Evolutionary conservation across 179 eudicot species (phyloP), one percentile per base, ranked within the genome.

Genomic region (Dionaea muscipula): DNA sequence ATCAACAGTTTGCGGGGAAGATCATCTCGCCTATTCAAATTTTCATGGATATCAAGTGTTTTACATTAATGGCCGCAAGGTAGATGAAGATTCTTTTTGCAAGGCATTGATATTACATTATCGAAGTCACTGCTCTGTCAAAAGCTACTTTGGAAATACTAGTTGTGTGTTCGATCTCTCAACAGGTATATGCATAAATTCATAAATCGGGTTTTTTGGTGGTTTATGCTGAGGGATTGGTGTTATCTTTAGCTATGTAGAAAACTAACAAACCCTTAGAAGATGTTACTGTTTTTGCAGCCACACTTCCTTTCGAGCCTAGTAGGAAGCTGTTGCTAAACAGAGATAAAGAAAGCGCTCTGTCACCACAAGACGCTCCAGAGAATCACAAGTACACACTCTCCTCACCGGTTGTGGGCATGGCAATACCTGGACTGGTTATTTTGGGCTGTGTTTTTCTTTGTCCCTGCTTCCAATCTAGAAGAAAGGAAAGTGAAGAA

Each of bases 381-480:
- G 57, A 40, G 11, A 47, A 68, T 53, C 40, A 69, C 26, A 62
- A 57, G 20, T 63, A 67, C 55, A 22, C 58, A 27, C 66, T 68
- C 65, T 60, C 60, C 19, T 40, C 83, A 41, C 80, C 72, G 66
- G 33, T 73, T 33, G 59, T 80, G 62, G 82, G 74, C 49, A 61
- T 91, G 74, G 86, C 84, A 49, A 70, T 39, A 38, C 84, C 95
- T 2, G 95, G 78, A 62, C 50, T 80, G 52, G 68, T 86, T 4
- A 3, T 80, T 63, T 50, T 86, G 43, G 82, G 87, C 20, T 86
- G 95, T 47, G n/a, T 51, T 35, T 58, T 84, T 13, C 20, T 87
- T 36, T 91, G 88, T 53, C 87, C 90, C 25, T 87, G 96, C 63
- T 70, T 80, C 59, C 81, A 65, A 39, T 49, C 81, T 33, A 80